Base-by-base conservation (phyloP, 768 basidiomycete genomes). In the Kwoniella sp. region DNA sequence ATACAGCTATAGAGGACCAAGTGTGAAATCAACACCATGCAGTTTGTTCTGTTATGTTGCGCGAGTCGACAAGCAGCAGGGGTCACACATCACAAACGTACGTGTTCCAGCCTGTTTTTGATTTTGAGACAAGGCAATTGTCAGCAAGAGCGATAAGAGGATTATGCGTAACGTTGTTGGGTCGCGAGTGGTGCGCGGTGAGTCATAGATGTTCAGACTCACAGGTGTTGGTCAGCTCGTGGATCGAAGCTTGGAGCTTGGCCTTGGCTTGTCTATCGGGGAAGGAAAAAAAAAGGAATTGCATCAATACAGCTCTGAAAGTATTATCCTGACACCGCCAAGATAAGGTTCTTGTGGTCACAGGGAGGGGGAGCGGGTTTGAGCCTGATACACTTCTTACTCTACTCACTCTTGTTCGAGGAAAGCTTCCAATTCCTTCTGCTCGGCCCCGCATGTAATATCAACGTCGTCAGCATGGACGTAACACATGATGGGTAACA, bases 141-240 rank as follows among this genome's bases (percentile, higher is more conserved):
- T 11, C 4, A 20, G 11, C 41, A 45, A 17, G 41, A 45, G 15
- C 34, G 7, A 45, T 9, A 8, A 45, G 41, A 45, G 41, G 4
- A 20, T 45, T 13, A 34, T 9, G 41, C 9, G 17, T 17, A 17
- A 9, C 20, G 3, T n/a, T n/a, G n/a, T n/a, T n/a, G n/a, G n/a
- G n/a, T n/a, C n/a, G n/a, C n/a, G n/a, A n/a, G n/a, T n/a, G n/a
- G n/a, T n/a, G n/a, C n/a, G n/a, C n/a, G n/a, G n/a, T n/a, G n/a
- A n/a, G n/a, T n/a, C n/a, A n/a, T n/a, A n/a, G n/a, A n/a, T n/a
- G n/a, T n/a, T n/a, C n/a, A n/a, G 56, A 84, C 86, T 79, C 74
- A 93, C 92, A 94, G 92, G 84, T 93, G 73, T 86, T 85, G 20
- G 93, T 93, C 70, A 93, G 85, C 55, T 84, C 86, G 67, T 92